Evolutionary conservation across 805 yeast species (phyloP).

Genomic region (Candida pseudoglaebosa): DNA sequence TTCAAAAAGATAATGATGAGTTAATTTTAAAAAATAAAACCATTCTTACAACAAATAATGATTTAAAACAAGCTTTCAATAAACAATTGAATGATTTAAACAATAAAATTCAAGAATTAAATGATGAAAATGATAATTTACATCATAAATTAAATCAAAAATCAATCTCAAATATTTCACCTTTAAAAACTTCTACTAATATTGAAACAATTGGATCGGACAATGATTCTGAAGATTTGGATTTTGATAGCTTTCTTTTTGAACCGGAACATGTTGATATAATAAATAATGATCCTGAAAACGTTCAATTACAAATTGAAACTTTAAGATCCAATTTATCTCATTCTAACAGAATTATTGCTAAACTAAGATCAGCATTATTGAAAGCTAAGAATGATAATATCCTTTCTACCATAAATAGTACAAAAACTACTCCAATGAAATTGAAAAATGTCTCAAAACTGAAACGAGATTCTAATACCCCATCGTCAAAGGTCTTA

Average conservation of each 20-base stretch:
- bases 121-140: constrained; percentile 65
- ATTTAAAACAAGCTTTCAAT: constrained; percentile 31
- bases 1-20: constrained; percentile 49
- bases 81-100: constrained; percentile 47
- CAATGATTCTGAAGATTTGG: constrained; percentile 35
- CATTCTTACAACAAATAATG: constrained; percentile 35
- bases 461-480: constrained; percentile 9
- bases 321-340: constrained; percentile 60
- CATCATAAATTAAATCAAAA: constrained; percentile 29
- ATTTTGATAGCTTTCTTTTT: constrained; percentile 29
- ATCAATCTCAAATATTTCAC: background rate
- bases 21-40: constrained; percentile 35
- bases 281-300: constrained; percentile 31
- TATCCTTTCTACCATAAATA: constrained; percentile 12
- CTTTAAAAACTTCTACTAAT: background rate
- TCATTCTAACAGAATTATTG: constrained; percentile 60
- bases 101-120: constrained; percentile 52
- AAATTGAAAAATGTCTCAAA: constrained; percentile 6
- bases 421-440: constrained; percentile 9
- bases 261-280: constrained; percentile 24
- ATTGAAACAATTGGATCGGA: constrained; percentile 11
- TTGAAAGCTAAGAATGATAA: constrained; percentile 41
- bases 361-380: constrained; percentile 52
- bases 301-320: constrained; percentile 56
- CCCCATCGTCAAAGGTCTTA: constrained; percentile 10